phyloP scores from a whole-genome alignment of 306 rosid genomes.

The Dalbergia cochinchinensis region DNA sequence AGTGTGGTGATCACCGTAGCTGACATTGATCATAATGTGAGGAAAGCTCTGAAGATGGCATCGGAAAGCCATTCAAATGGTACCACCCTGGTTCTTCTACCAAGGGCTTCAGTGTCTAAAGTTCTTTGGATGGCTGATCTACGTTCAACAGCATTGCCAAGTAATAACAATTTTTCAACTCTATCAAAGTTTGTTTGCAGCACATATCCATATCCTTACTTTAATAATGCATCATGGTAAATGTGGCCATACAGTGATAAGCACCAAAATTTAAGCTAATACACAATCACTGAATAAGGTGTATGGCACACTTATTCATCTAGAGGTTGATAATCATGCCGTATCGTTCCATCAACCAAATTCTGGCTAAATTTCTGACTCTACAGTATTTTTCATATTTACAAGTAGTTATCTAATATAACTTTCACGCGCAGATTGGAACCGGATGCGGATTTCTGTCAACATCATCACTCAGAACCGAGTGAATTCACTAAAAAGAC shows the following conservation, averaged over 20 bases:
- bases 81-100: constrained; percentile 78
- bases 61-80: constrained; percentile 62
- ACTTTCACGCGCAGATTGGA: constrained; percentile 74
- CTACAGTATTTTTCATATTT: too few species aligned
- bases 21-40: constrained; percentile 74
- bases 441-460: constrained; percentile 74
- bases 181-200: neutral
- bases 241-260: neutral
- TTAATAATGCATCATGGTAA: neutral
- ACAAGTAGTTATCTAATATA: neutral
- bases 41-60: constrained; percentile 90
- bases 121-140: constrained; percentile 99
- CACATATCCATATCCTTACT: neutral
- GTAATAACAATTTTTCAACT: constrained; percentile 56
- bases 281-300: neutral
- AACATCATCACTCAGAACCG: constrained; percentile 92
- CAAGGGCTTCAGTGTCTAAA: constrained; percentile 68
- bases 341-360: too few species aligned
- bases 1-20: constrained; percentile 82
- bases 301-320: too few species aligned
- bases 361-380: too few species aligned
- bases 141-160: constrained; percentile 82
- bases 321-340: too few species aligned
- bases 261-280: neutral
- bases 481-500: constrained; percentile 74